Percentiles rank a stretch among this genome's conserved stretches.
Evolutionary conservation across 768 basidiomycete species (phyloP).

Genomic region (Tephrocybe rancida): DNA sequence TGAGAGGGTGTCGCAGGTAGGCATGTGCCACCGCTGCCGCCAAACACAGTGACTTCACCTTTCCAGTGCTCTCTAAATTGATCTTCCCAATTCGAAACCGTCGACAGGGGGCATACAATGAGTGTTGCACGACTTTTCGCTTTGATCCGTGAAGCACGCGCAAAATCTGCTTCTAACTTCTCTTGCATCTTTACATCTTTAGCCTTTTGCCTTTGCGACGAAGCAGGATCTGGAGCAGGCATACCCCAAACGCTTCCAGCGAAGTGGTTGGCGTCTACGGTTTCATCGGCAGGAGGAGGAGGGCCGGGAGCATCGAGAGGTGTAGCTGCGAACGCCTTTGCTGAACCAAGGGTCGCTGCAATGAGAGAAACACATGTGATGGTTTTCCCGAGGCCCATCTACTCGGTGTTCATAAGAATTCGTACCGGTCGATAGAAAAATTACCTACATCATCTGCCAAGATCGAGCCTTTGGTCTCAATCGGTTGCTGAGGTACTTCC

Average conservation of each 20-base stretch:
- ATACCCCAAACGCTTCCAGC: conserved; percentile 84
- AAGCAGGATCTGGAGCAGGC: conserved; percentile 48
- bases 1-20: conserved; percentile 36
- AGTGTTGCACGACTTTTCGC: conserved; percentile 86
- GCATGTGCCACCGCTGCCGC: conserved; percentile 62
- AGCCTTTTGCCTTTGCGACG: conserved; percentile 58
- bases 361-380: conserved; percentile 95
- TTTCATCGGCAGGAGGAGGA: conserved; percentile 29
- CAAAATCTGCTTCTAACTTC: conserved; percentile 70
- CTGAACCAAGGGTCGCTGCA: conserved; percentile 77
- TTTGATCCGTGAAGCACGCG: conserved; percentile 77
- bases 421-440: conserved; percentile 11
- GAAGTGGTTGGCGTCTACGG: conserved; percentile 60
- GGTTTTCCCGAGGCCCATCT: conserved; percentile 99
- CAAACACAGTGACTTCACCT: conserved; percentile 81
- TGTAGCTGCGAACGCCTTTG: conserved; percentile 62
- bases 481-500: conserved; percentile 66
- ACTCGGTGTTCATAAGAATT: conserved; percentile 12
- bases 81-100: conserved; percentile 98
- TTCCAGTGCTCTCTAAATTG: conserved; percentile 98
- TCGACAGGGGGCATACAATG: conserved; percentile 96
- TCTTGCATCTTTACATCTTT: conserved; percentile 70
- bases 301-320: conserved; percentile 51
- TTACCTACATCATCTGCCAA: conserved; percentile 91
- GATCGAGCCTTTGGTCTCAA: conserved; percentile 84